Base-by-base conservation (phyloP, 2,329 filamentous ascomycete genomes). In the Thermochaetoides dissita region DNA sequence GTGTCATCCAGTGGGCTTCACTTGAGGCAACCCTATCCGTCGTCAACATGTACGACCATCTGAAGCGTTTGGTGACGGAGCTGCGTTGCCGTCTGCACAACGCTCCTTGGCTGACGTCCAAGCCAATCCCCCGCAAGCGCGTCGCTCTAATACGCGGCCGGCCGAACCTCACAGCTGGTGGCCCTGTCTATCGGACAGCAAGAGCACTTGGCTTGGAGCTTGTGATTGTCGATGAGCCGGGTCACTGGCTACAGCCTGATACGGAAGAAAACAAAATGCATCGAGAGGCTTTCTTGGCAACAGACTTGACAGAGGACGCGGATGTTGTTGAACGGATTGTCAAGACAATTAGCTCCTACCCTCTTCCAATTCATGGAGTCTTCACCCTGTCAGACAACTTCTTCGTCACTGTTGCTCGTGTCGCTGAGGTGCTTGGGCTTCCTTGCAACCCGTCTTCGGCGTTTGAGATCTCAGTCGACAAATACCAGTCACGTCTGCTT, bases 331-430 rank as follows among this genome's bases (percentile, higher is more conserved):
- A 48, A 36, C 50, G 51, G 35, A 50, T 53, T 11, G 34, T 47
- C 17, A 36, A 43, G 8, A 48, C 51, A 8, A 36, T 53, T 29
- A 33, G 38, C 11, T 35, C 37, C 12, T 53, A 53, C 35, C 47
- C 45, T 2, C 42, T 49, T 2, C 50, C 50, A 6, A 50, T 53
- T 30, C 46, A 52, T 36, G 51, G 50, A 30, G 44, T 53, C 10
- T 52, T 54, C 38, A 54, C 51, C 2, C 34, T 53, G 11, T 54
- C 51, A 0, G 51, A 54, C 43, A 54, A 54, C 35, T 54, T 51
- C 43, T 53, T 54, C 37, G 51, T 51, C 36, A 36, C 47, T 2
- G 43, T 47, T 11, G 51, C 51, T 30, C 37, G 40, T 12, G 50
- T 50, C 2, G 50, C 49, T 10, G 39, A 48, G 7, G 34, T 33